Base-by-base conservation (phyloP, 202 grass and related monocot species). In the Elaeis oleifera region DNA sequence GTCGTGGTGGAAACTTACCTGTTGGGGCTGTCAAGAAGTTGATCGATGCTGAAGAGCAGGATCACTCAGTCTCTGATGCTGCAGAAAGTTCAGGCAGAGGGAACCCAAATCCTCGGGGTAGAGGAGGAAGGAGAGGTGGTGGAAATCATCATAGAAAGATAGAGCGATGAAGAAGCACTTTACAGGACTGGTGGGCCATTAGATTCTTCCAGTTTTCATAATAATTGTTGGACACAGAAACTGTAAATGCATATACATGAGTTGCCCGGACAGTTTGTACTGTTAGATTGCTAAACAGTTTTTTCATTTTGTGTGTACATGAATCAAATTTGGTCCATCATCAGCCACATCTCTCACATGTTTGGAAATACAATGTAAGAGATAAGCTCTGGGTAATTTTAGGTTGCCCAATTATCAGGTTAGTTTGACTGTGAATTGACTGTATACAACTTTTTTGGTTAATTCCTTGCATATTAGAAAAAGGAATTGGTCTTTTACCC, bases 91-190 rank as follows among this genome's bases (percentile, higher is more conserved):
- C 61, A 17, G 48, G 53, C 55, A 72, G 82, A 77, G 86, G 76
- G n/a, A 75, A 25, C 70, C 77, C 76, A 52, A 71, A 67, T 75
- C 60, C 65, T 60, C 65, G 44, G 54, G 74, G 82, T 3, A 64
- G 72, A 44, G 58, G 76, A 44, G 80, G 91, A 77, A 76, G 81
- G 44, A 74, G 90, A 65, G 87, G 84, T 22, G 87, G 91, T 36
- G 72, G 69, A 67, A 83, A 91, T 61, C 64, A 97, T 61, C 25
- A 86, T 74, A 72, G 79, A 56, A 97, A 79, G 92, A 97, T 68
- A 85, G 72, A 64, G 92, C 88, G 16, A 83, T 91, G 77, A 91
- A 83, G 71, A 97, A 97, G 77, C 88, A 97, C 74, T 83, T 97
- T 71, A 58, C 90, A 56, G 87, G 79, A 66, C 48, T 91, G 77